phyloP scores from a whole-genome alignment of 2,329 filamentous ascomycete species.

The Talaromyces piceae region DNA sequence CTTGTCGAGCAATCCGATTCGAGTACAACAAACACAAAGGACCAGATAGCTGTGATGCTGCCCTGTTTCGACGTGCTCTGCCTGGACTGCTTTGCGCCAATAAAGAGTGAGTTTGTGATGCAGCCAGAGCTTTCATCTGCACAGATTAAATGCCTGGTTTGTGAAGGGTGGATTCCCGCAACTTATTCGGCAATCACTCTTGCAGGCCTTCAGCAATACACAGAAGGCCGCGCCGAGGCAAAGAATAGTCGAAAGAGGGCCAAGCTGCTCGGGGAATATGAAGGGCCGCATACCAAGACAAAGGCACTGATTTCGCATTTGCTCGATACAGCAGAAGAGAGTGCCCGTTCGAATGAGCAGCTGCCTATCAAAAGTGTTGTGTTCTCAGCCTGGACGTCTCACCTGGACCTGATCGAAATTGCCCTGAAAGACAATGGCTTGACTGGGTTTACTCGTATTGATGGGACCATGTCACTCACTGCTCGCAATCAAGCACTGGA shows the following conservation, averaged over 20 bases:
- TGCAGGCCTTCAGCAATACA: conserved; percentile 43
- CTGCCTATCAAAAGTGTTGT: conserved; percentile 84
- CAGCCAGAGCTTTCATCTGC: conserved; percentile 3
- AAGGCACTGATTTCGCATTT: conserved; percentile 72
- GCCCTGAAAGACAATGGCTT: conserved; percentile 55
- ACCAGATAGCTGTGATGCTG: conserved; percentile 65
- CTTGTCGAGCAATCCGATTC: conserved; percentile 50
- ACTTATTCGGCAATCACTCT: conserved; percentile 63
- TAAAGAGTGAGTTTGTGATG: conserved; percentile 32
- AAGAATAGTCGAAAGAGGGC: conserved; percentile 47
- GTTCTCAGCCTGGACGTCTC: conserved; percentile 93
- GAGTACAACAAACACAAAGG: conserved; percentile 42
- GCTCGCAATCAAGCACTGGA: conserved; percentile 70
- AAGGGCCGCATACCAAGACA: conserved; percentile 88
- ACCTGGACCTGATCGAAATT: conserved; percentile 83
- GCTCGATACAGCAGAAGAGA: conserved; percentile 53
- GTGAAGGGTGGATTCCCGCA: conserved; percentile 56
- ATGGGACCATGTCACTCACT: conserved; percentile 75
- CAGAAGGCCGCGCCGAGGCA: conserved; percentile 51
- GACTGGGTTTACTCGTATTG: conserved; percentile 68
- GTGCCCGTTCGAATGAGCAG: conserved; percentile 38
- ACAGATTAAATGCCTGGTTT: conserved; percentile 58
- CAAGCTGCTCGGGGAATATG: conserved; percentile 61
- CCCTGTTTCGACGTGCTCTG: conserved; percentile 85
- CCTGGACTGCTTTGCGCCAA: conserved; percentile 58